Conservation (phyloP, 1,284 basidiomycete genomes). For the Amylostereum areolatum region DNA sequence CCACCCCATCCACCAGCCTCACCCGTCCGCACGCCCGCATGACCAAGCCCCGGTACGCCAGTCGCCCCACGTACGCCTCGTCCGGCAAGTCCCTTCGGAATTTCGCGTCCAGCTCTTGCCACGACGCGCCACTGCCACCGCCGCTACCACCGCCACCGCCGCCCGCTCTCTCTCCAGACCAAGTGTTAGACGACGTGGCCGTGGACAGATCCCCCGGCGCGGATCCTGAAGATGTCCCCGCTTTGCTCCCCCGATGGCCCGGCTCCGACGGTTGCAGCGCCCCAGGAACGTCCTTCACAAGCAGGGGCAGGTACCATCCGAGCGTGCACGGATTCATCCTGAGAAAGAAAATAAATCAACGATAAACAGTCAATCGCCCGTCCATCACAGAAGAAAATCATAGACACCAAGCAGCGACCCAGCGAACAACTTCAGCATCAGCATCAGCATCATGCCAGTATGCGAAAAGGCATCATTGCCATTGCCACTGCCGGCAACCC, state of each 20-base stretch:
- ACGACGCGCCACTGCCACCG: constrained; percentile 28
- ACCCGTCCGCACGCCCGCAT: constrained; percentile 70
- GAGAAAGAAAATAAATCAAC: constrained; percentile 7
- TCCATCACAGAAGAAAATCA: too few species aligned
- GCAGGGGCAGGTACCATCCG: constrained; percentile 88
- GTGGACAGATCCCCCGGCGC: constrained; percentile 9
- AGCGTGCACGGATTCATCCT: constrained; percentile 94
- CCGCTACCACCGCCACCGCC: constrained; percentile 24
- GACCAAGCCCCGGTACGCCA: constrained; percentile 83
- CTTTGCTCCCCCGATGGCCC: constrained; percentile 9
- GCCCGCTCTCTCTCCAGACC: constrained; percentile 11
- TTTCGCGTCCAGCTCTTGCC: constrained; percentile 76
- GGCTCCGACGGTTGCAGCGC: constrained; percentile 59
- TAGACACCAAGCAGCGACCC: too few species aligned
- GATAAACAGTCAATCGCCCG: too few species aligned
- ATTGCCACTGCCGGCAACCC: too few species aligned
- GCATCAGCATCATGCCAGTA: too few species aligned
- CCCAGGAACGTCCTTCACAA: constrained; percentile 64
- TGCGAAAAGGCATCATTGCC: too few species aligned
- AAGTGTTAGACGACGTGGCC: not conserved
- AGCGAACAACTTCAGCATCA: too few species aligned
- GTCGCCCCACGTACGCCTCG: constrained; percentile 75
- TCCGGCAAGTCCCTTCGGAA: constrained; percentile 88
- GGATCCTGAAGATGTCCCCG: constrained; percentile 2
- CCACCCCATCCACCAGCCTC: constrained; percentile 76